Conservation (phyloP, 768 basidiomycete genomes). For the Phylloporus sp. region DNA sequence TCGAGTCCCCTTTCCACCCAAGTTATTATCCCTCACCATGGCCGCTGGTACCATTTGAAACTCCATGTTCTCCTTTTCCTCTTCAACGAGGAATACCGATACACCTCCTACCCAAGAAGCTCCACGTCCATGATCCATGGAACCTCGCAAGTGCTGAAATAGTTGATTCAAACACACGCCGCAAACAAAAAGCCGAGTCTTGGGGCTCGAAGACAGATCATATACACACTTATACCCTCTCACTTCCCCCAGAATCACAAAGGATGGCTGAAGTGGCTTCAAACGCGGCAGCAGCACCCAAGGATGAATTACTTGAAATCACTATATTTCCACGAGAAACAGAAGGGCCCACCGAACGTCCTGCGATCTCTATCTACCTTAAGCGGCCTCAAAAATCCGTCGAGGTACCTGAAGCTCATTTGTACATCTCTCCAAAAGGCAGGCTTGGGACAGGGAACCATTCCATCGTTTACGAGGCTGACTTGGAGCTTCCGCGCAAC, state of each 20-base stretch:
- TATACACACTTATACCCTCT: slow-evolving; percentile 28
- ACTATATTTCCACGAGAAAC: slow-evolving; percentile 17
- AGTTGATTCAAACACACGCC: neutral
- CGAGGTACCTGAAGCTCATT: slow-evolving; percentile 40
- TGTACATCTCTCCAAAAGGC: slow-evolving; percentile 40
- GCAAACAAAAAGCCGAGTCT: neutral
- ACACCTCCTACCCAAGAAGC: slow-evolving; percentile 37
- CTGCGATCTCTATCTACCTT: slow-evolving; percentile 27
- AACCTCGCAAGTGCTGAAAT: slow-evolving; percentile 18
- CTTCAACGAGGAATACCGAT: slow-evolving; percentile 32
- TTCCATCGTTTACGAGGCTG: slow-evolving; percentile 46
- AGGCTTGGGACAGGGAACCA: slow-evolving; percentile 46
- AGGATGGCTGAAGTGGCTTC: slow-evolving; percentile 5
- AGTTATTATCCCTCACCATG: slow-evolving; percentile 38
- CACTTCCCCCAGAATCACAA: slow-evolving; percentile 9
- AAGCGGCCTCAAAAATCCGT: slow-evolving; percentile 22
- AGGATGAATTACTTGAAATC: slow-evolving; percentile 3
- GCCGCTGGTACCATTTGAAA: slow-evolving; percentile 38
- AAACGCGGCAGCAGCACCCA: slow-evolving; percentile 1
- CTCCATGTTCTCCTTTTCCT: slow-evolving; percentile 16
- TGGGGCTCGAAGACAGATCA: slow-evolving; percentile 30
- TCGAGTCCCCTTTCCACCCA: slow-evolving; percentile 26
- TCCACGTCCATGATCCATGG: slow-evolving; percentile 44
- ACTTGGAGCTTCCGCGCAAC: slow-evolving; percentile 47
- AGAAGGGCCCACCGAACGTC: slow-evolving; percentile 24